Evolutionary conservation across 164 flowering plant genomes (phyloP).

Genomic region (Santalum album): DNA sequence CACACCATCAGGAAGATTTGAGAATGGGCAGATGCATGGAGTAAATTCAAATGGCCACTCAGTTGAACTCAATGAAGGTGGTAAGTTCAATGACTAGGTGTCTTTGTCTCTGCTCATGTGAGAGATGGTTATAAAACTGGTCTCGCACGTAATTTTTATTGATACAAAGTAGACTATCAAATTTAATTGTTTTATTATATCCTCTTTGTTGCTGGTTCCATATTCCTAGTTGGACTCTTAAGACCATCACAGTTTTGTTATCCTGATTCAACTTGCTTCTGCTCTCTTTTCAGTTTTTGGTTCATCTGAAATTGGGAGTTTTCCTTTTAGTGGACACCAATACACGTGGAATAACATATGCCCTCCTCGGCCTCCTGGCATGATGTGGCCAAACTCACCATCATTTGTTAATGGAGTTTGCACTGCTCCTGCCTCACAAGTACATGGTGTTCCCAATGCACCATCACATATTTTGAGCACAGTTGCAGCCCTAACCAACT

Average conservation of each 20-base stretch:
- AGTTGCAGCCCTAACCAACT: slow-evolving; percentile 37
- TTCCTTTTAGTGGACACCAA: neutral
- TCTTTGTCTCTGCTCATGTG: too few relatives aligned
- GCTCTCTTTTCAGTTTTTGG: slow-evolving; percentile 2
- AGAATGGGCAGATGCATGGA: neutral
- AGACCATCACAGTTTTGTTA: neutral
- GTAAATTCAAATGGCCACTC: neutral
- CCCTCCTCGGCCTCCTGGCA: neutral
- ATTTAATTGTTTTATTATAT: neutral
- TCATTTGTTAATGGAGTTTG: slow-evolving; percentile 10
- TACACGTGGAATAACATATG: slow-evolving; percentile 1
- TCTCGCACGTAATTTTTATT: too few relatives aligned
- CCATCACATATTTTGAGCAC: slow-evolving; percentile 46
- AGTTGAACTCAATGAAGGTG: neutral
- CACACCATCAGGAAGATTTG: neutral
- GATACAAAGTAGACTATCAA: neutral
- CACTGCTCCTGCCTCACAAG: slow-evolving; percentile 18
- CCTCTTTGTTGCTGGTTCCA: neutral
- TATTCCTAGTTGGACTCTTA: too few relatives aligned
- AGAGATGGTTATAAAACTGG: too few relatives aligned
- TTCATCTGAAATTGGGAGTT: slow-evolving; percentile 4
- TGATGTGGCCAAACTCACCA: slow-evolving; percentile 5
- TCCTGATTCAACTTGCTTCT: neutral
- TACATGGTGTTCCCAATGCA: slow-evolving; percentile 25
- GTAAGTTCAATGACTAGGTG: slow-evolving; percentile 1